Conservation (phyloP, 2,329 filamentous ascomycete species). For the Penicillium hesseltinei region DNA sequence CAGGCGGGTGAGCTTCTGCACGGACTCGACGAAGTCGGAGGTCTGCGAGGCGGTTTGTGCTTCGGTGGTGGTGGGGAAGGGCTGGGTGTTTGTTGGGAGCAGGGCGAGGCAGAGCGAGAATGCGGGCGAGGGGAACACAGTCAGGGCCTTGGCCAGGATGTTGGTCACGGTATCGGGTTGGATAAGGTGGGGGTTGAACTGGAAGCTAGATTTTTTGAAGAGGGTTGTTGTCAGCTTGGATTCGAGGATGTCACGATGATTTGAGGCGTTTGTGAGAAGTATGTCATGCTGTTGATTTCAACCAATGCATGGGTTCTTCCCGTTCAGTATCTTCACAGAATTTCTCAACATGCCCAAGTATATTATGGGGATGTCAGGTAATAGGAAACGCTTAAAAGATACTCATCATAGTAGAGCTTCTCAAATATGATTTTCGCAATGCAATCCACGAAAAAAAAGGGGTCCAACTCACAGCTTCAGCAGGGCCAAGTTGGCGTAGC, state of each 20-base stretch:
- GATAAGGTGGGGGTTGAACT: slow-evolving; percentile 98
- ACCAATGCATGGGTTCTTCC: slow-evolving; percentile 15
- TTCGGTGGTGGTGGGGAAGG: slow-evolving; percentile 54
- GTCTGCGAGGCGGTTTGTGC: slow-evolving; percentile 41
- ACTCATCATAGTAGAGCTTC: slow-evolving; percentile 64
- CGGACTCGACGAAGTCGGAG: slow-evolving; percentile 72
- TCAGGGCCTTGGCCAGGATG: slow-evolving; percentile 96
- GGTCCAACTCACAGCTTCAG: slow-evolving; percentile 77
- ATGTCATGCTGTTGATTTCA: slow-evolving; percentile 13
- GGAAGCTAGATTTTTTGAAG: slow-evolving; percentile 66
- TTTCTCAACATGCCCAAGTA: slow-evolving; percentile 63
- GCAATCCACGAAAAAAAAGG: slow-evolving; percentile 8
- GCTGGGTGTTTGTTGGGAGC: slow-evolving; percentile 78
- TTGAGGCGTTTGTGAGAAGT: neutral
- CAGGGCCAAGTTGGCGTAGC: slow-evolving; percentile 93
- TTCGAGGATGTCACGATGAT: neutral
- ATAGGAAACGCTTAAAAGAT: slow-evolving; percentile 89
- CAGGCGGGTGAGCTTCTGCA: slow-evolving; percentile 80
- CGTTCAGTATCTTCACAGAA: slow-evolving; percentile 68
- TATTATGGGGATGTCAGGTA: slow-evolving; percentile 68
- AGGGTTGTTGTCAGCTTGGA: slow-evolving; percentile 10
- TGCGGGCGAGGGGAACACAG: slow-evolving; percentile 93
- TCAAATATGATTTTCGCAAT: neutral
- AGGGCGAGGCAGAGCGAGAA: slow-evolving; percentile 94
- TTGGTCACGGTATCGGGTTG: slow-evolving; percentile 98